A percentile compares a stretch with the other conserved stretches of the same genome.
Evolutionary conservation across 345 rosid genomes (phyloP).

Genomic region (Lepidium africanum): DNA sequence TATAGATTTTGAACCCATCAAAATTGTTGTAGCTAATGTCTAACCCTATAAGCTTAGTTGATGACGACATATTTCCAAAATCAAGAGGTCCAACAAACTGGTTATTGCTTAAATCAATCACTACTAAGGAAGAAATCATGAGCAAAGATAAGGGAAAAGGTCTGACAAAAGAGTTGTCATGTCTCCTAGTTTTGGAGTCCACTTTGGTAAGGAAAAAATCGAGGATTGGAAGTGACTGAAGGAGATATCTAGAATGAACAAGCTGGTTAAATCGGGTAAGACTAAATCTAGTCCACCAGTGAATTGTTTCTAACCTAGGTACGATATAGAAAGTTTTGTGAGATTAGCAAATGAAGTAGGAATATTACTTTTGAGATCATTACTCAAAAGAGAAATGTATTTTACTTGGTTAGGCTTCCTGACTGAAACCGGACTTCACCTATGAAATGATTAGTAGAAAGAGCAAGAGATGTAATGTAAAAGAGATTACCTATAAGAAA

Average conservation of each 20-base stretch:
- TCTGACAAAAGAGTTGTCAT: not conserved
- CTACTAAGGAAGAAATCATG: not conserved
- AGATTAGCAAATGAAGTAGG: not conserved
- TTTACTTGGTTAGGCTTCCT: not conserved
- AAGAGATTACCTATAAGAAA: not conserved
- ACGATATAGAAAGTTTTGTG: not conserved
- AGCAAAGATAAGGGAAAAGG: not conserved
- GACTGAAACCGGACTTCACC: not conserved
- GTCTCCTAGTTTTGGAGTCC: not conserved
- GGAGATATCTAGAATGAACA: not conserved
- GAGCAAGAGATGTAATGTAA: too few species aligned
- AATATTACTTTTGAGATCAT: not conserved
- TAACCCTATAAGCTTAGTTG: not conserved
- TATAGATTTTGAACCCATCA: not conserved
- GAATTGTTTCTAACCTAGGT: not conserved
- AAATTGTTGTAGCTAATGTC: not conserved
- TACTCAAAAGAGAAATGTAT: fast-evolving
- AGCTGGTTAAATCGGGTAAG: not conserved
- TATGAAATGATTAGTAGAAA: not conserved
- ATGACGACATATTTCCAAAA: not conserved
- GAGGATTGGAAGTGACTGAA: not conserved
- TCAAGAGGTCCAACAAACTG: not conserved
- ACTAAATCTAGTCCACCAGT: not conserved
- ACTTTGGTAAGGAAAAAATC: not conserved
- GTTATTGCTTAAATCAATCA: not conserved